These are phyloP conservation scores for Penicillium hesseltinei DNA, from an alignment of 2,329 filamentous ascomycete species.

Conservation along the genomic window DNA sequence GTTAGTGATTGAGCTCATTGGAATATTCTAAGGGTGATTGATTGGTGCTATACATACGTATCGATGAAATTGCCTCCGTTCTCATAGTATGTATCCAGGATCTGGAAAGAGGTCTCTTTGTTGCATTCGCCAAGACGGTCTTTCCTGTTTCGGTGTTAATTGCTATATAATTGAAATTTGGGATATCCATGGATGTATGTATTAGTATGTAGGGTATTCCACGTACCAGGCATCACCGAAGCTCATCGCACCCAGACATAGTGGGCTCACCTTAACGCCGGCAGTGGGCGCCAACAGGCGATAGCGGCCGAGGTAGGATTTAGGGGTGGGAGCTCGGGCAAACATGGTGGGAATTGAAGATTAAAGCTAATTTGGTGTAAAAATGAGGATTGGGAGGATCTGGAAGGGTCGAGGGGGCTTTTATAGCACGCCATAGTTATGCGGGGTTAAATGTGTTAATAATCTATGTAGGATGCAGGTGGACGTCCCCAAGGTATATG, in stretches of 20 bases:
- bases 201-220: neutral
- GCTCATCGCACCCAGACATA: conserved; percentile 57
- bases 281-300: conserved; percentile 53
- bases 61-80: conserved; percentile 56
- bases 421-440: neutral
- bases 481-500: no score
- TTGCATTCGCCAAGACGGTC: conserved; percentile 42
- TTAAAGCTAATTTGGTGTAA: neutral
- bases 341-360: conserved; percentile 6
- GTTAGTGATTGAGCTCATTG: neutral
- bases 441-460: neutral
- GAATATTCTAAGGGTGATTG: no score
- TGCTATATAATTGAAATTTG: neutral
- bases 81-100: conserved; percentile 52
- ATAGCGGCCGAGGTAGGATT: conserved; percentile 49
- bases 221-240: conserved; percentile 51
- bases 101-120: conserved; percentile 50
- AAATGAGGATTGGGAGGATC: neutral
- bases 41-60: conserved; percentile 32
- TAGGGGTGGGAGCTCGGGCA: conserved; percentile 11
- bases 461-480: neutral
- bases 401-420: neutral
- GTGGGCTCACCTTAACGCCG: conserved; percentile 52
- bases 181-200: neutral
- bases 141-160: conserved; percentile 14